Evolutionary conservation across 1,139 yeast species (phyloP), one percentile per base, ranked within the genome.

Genomic region (Kazachstania sp.): DNA sequence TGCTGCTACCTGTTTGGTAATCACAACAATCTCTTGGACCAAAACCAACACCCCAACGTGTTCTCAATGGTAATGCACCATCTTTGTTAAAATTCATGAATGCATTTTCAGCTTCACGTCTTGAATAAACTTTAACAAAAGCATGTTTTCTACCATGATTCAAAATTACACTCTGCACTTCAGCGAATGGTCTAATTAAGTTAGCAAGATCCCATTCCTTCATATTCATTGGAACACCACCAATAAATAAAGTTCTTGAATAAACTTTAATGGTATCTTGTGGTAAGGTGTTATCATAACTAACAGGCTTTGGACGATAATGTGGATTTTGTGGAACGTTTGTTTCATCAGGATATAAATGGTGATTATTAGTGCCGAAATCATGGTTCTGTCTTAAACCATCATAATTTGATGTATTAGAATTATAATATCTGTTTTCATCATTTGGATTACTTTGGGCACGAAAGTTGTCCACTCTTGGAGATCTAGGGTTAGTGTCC

Each of bases 1-100:
- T 78, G 48, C 95, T 84, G 39, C 83, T 75, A 53, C 98, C 98
- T 50, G 83, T 83, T 63, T 84, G 92, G 66, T 92, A 92, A 67
- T 92, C 94, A 66, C 96, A 87, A 71, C 97, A 90, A 65, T 92
- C 97, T 72, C 98, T 81, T 45, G 98, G 98, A 3, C 98, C 98
- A 63, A 86, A 92, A 1, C 98, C 98, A 54, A 92, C 97, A 56
- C 97, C 98, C 98, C 98, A 92, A 63, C 97, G 78, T 9, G 95
- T 86, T 70, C 92, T 86, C 63, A 79, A 77, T 44, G 75, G 81
- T 56, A 71, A 76, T 61, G 72, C 63, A 6, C 83, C 82, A 45
- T 72, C 72, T 51, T 73, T 71, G 54, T 73, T 73, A 54, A 74
- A 81, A 67, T 58, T 77, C 59, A 67, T 79, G 65, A 72, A 78